Evolutionary conservation across 2,329 filamentous ascomycete genomes (phyloP), one percentile per base, ranked within the genome.

Genomic region (Alternaria viburni): DNA sequence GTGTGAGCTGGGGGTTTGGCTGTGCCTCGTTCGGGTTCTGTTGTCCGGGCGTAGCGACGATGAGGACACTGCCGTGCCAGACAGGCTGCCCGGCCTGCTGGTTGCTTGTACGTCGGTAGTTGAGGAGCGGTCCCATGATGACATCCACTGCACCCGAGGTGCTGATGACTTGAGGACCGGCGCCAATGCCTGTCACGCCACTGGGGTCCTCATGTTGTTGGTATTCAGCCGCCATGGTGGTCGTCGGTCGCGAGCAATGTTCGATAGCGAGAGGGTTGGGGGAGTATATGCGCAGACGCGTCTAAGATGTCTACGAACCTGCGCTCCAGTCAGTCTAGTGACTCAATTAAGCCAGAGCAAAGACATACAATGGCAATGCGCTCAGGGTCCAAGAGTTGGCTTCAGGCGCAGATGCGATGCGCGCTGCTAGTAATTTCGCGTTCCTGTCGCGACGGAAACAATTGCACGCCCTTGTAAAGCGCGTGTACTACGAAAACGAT

Each of bases 1-100:
- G 79, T 25, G 84, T 83, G 44, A 96, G 88, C 66, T 86, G 82
- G 1, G 86, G 85, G 65, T 88, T 86, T 19, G 47, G 26, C 10
- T 23, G 23, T 44, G 32, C 52, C 6, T 25, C 59, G 19, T 41
- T 62, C 43, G 55, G 41, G 19, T 59, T 57, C 43, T 83, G 82
- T 73, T 87, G 89, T 23, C 91, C 91, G 5, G 93, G 91, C 55
- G 86, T 89, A 15, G 90, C 91, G 56, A 97, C 93, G 54, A 97
- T 83, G 71, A 97, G 83, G 8, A 97, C 91, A 77, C 93, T 97
- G 61, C 95, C 94, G 72, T 92, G 85, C 94, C 95, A 98, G 44
- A 81, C 82, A 43, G 83, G 82, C 52, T 72, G 75, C 26, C 80
- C 78, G 3, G 79, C 75, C 57, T 78, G 68, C 64, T 79, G 83